Conservation (phyloP, 2,329 filamentous ascomycete genomes). For the Epichloe baconii region DNA sequence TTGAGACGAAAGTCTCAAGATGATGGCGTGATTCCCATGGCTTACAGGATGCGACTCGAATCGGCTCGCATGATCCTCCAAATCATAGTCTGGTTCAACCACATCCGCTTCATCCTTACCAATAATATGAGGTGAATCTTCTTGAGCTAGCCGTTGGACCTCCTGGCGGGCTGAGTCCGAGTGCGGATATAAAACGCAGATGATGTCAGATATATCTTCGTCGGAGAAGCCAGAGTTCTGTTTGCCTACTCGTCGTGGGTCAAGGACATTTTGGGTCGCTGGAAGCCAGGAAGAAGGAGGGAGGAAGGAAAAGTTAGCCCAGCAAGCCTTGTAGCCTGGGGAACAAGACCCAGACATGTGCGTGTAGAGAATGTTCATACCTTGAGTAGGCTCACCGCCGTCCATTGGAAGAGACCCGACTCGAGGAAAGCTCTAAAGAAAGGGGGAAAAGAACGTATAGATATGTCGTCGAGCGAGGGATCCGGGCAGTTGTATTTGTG, state of each 20-base stretch:
- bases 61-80: slow-evolving; percentile 35
- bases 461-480: neutral
- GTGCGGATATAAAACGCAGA: slow-evolving; percentile 75
- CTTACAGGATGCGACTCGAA: slow-evolving; percentile 33
- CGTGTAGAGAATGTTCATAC: slow-evolving; percentile 11
- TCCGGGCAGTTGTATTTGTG: neutral
- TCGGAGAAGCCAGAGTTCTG: slow-evolving; percentile 74
- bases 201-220: slow-evolving; percentile 74
- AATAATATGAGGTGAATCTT: slow-evolving; percentile 36
- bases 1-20: slow-evolving; percentile 63
- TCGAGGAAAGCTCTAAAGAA: neutral
- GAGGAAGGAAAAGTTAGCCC: neutral
- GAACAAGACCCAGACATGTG: neutral
- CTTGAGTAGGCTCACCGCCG: slow-evolving; percentile 31
- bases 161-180: slow-evolving; percentile 60
- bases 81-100: slow-evolving; percentile 37
- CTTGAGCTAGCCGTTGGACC: slow-evolving; percentile 39
- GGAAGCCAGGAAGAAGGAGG: neutral
- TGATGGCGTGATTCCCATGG: slow-evolving; percentile 53
- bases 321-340: neutral
- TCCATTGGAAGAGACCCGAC: slow-evolving; percentile 27
- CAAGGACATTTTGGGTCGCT: slow-evolving; percentile 39
- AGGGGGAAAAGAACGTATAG: neutral
- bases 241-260: slow-evolving; percentile 66
- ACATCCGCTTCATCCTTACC: slow-evolving; percentile 34